Percentiles rank a stretch among this genome's conserved stretches.
Conservation (phyloP, 345 rosid species). For the Laguncularia racemosa region DNA sequence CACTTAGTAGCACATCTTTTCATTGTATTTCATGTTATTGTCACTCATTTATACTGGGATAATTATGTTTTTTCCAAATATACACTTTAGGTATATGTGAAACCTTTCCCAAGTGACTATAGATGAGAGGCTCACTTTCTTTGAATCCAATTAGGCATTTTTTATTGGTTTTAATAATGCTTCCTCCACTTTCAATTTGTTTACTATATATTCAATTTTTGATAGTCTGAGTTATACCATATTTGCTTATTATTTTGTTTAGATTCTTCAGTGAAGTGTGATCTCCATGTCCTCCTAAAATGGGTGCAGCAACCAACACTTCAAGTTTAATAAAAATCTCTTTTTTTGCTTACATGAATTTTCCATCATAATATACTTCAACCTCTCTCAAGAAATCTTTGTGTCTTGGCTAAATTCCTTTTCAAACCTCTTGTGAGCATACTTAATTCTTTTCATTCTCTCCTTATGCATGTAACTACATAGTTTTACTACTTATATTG, state of each 20-base stretch:
- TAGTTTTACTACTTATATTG: no score
- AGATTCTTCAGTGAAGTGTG: no score
- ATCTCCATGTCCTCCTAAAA: no score
- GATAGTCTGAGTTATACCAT: no score
- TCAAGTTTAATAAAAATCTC: no score
- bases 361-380: neutral
- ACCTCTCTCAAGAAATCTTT: slow-evolving; percentile 76
- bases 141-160: slow-evolving; percentile 93
- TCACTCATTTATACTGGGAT: slow-evolving; percentile 3
- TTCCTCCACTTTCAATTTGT: slow-evolving; percentile 5
- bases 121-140: slow-evolving; percentile 70
- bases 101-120: slow-evolving; percentile 63
- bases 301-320: no score
- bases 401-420: slow-evolving; percentile 82
- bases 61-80: slow-evolving; percentile 12
- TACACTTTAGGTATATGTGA: slow-evolving; percentile 75
- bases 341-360: neutral
- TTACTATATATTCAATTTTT: neutral
- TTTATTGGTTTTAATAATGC: slow-evolving; percentile 89
- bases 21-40: neutral
- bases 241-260: no score
- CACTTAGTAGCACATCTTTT: neutral
- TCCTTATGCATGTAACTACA: no score
- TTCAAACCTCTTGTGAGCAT: slow-evolving; percentile 79
- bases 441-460: neutral